phyloP scores from a whole-genome alignment of 2,329 filamentous ascomycete genomes.

The Claviceps capensis region DNA sequence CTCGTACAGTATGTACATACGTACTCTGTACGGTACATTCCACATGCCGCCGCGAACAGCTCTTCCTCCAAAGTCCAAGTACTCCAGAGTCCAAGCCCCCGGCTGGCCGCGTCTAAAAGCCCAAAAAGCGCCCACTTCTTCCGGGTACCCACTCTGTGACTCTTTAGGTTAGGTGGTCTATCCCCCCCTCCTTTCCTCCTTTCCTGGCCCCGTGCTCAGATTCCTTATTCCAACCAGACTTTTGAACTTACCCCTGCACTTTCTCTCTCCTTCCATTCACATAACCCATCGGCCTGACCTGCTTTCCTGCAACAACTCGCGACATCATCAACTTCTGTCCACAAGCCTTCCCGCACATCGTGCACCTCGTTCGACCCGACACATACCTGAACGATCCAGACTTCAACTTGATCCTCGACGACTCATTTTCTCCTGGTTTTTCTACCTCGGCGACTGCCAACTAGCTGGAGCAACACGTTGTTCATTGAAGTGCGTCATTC shows the following conservation, averaged over 20 bases:
- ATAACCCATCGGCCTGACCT: slow-evolving; percentile 1
- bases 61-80: neutral
- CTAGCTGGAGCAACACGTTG: slow-evolving; percentile 5
- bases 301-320: slow-evolving; percentile 1
- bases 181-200: neutral
- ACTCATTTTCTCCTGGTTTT: slow-evolving; percentile 1
- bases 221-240: slow-evolving; percentile 2
- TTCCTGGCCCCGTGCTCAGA: slow-evolving; percentile 1
- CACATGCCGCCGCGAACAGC: neutral
- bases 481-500: slow-evolving; percentile 16
- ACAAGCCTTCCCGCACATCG: neutral
- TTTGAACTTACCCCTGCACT: slow-evolving; percentile 1
- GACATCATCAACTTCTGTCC: neutral
- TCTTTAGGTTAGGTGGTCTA: neutral
- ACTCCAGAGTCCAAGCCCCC: too few relatives aligned
- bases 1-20: neutral
- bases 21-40: too few relatives aligned
- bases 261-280: slow-evolving; percentile 7
- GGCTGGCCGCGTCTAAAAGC: neutral
- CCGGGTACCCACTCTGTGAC: neutral
- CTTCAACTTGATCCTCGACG: slow-evolving; percentile 1
- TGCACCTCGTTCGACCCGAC: neutral
- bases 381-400: neutral
- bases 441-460: slow-evolving; percentile 4
- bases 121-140: neutral